Conservation (phyloP, 2,329 filamentous ascomycete species). For the Annulohypoxylon truncatum region DNA sequence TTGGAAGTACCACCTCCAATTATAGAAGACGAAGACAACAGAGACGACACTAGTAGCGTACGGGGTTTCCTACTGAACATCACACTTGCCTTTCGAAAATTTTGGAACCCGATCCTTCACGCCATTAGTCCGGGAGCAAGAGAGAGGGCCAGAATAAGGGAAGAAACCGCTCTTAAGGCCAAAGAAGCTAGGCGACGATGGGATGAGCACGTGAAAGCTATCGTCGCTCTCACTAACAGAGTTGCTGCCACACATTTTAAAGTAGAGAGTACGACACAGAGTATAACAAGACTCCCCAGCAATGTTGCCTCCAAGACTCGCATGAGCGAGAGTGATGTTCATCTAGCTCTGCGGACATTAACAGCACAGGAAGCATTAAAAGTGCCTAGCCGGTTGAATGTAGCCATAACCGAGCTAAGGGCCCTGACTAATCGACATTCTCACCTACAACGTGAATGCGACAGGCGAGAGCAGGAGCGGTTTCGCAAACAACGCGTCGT, state of each 20-base stretch:
- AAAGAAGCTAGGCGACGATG: not conserved
- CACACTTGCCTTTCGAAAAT: not conserved
- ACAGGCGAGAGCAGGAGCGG: not conserved
- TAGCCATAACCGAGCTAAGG: not conserved
- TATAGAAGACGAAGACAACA: not conserved
- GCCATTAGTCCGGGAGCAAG: not conserved
- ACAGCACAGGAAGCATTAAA: not conserved
- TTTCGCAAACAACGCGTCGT: not conserved
- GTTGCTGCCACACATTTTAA: not conserved
- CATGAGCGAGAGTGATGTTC: not conserved
- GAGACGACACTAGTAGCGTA: not conserved
- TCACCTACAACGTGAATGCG: not conserved
- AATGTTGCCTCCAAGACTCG: not conserved
- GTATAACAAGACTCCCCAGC: not conserved
- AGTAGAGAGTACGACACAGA: not conserved
- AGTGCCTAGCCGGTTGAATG: not conserved
- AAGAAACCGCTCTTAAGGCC: not conserved
- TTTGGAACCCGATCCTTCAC: not conserved
- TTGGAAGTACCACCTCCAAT: not conserved
- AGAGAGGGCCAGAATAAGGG: not conserved
- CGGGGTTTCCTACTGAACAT: not conserved
- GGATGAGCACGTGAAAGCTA: not conserved
- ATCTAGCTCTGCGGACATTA: not conserved
- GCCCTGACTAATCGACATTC: not conserved
- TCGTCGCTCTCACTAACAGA: not conserved